phyloP scores from a whole-genome alignment of 192 early-diverging fungal genomes.

The Entomortierella lignicola region DNA sequence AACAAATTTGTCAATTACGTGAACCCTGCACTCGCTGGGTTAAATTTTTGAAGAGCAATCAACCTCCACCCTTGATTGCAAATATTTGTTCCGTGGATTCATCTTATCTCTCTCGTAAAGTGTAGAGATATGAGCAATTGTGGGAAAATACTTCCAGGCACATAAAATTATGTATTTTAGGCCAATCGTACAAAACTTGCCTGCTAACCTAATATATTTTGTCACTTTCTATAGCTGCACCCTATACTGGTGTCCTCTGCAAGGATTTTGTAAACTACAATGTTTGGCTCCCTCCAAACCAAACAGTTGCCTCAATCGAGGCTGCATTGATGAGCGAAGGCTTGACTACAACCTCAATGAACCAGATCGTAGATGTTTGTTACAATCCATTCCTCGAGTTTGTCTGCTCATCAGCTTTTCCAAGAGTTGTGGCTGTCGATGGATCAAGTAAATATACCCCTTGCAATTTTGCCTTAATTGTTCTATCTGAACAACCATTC shows the following conservation, averaged over 20 bases:
- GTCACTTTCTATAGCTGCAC: conserved; percentile 6
- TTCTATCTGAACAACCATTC: no score
- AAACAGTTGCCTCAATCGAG: conserved; percentile 39
- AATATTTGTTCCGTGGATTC: no score
- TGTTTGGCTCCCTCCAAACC: conserved; percentile 42
- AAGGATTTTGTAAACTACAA: conserved; percentile 41
- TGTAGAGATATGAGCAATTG: no score
- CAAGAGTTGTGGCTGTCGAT: conserved; percentile 19
- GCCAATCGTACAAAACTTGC: no score
- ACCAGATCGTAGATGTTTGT: conserved; percentile 18
- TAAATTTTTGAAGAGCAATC: no score
- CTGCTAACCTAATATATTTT: no score
- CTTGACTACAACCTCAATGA: background rate
- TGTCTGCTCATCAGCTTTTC: conserved; percentile 49
- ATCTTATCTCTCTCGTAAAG: no score
- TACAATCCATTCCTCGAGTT: conserved; percentile 42
- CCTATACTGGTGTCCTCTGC: conserved; percentile 33
- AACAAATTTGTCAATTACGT: no score
- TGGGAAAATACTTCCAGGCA: no score
- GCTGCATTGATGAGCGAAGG: background rate
- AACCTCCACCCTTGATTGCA: no score
- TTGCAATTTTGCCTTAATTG: no score
- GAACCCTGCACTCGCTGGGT: no score
- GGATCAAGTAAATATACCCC: conserved; percentile 4
- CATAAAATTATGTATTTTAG: background rate